Conservation (phyloP, 2,329 filamentous ascomycete species). For the Apiospora marii region DNA sequence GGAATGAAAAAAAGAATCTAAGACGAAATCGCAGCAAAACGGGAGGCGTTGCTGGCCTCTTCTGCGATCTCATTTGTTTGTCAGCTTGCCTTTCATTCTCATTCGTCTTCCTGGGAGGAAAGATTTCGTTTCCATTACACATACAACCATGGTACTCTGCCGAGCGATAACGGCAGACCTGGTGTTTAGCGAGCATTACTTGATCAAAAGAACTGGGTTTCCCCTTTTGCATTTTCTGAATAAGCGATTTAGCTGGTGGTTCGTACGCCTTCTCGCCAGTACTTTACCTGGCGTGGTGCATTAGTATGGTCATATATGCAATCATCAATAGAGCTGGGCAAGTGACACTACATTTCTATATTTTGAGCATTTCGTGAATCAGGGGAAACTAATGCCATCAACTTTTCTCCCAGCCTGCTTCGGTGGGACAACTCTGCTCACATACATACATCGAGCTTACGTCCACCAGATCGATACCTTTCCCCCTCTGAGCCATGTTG, state of each 20-base stretch:
- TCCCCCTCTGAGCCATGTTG: too few species aligned
- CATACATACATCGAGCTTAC: neutral
- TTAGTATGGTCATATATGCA: neutral
- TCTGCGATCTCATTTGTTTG: neutral
- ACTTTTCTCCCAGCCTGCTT: neutral
- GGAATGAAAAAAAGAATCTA: neutral
- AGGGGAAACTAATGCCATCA: neutral
- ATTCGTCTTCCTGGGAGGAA: neutral
- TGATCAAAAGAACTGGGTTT: neutral
- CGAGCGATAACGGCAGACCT: neutral
- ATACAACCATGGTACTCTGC: neutral
- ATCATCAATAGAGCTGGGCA: neutral
- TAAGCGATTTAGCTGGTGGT: neutral
- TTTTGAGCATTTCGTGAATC: neutral
- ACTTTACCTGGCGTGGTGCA: neutral
- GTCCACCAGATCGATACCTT: neutral
- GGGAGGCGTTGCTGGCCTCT: constrained; percentile 1
- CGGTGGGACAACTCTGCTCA: neutral
- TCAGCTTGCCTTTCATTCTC: neutral
- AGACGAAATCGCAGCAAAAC: neutral
- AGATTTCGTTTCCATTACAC: neutral
- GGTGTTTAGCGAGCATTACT: constrained; percentile 6
- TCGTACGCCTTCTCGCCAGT: neutral
- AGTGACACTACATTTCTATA: neutral
- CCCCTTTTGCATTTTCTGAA: neutral